These are phyloP conservation scores for Aureobasidium sp. DNA, from an alignment of 2,329 filamentous ascomycete species.

Conservation along the genomic window DNA sequence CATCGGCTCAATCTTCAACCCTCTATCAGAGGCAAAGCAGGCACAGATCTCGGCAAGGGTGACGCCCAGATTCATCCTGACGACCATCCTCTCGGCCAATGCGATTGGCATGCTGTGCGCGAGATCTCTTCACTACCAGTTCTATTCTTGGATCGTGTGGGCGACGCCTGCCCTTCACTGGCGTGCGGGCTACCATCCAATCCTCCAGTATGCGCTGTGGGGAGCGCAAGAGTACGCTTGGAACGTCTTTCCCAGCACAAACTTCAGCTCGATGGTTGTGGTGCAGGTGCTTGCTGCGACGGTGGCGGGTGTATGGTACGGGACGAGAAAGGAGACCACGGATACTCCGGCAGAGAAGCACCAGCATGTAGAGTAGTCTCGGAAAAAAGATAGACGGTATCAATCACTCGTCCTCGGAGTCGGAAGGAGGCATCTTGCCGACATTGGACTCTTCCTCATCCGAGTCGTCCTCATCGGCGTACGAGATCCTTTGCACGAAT, in stretches of 20 bases:
- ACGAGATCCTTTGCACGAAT: conserved; percentile 49
- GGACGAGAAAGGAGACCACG: conserved; percentile 40
- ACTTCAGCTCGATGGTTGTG: conserved; percentile 56
- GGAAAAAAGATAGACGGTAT: not conserved
- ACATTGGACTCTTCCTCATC: conserved; percentile 73
- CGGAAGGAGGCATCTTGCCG: conserved; percentile 77
- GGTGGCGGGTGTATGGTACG: conserved; percentile 56
- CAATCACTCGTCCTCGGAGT: conserved; percentile 58
- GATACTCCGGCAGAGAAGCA: conserved; percentile 1
- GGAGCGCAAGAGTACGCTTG: conserved; percentile 81
- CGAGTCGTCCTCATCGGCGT: conserved; percentile 53
- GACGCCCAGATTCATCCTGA: conserved; percentile 67
- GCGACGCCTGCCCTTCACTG: conserved; percentile 80
- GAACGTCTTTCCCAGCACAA: conserved; percentile 86
- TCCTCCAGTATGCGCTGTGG: conserved; percentile 64
- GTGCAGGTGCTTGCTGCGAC: conserved; percentile 64
- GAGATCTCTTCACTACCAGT: conserved; percentile 87
- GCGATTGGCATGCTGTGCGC: conserved; percentile 78
- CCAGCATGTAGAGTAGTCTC: conserved; percentile 17
- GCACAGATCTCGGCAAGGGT: conserved; percentile 51
- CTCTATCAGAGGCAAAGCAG: conserved; percentile 48
- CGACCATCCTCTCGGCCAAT: conserved; percentile 68
- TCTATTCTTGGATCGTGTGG: conserved; percentile 89
- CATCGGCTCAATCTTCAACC: conserved; percentile 40
- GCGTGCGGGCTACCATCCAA: conserved; percentile 62